Base-by-base conservation (phyloP, 1,284 basidiomycete species). In the Entoloma clypeatum region DNA sequence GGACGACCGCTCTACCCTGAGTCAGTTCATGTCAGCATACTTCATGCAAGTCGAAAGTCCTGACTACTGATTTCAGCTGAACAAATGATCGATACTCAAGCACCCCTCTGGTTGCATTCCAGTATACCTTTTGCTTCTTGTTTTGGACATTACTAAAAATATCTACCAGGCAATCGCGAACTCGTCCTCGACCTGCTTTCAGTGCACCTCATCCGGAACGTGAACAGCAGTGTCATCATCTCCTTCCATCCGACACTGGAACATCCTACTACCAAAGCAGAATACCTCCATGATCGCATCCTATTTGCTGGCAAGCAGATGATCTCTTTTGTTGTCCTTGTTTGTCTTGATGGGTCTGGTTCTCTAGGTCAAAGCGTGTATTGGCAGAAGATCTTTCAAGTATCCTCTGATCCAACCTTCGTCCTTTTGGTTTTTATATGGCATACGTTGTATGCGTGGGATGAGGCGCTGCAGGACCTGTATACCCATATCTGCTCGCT, bases 371-470 rank as follows among this genome's bases (percentile, higher is more conserved):
- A 59, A 32, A 74, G 72, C 34, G 71, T 77, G 13, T 74, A 77
- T 46, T 76, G 75, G 74, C 61, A 64, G 14, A 63, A 65, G 24
- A 67, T 72, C 7, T 72, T 74, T 30, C 28, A 46, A 7, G 55
- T 50, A 2, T 68, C 70, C 0, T 58, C 58, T 3, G 74, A 76
- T 39, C 72, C 74, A 4, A 76, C 74, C 0, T 69, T 74, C 31
- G 47, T 74, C 2, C 57, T 74, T 17, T 44, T 76, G 7, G 63
- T 64, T 13, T 63, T 67, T 39, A 54, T 75, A 24, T 76, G 74
- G 74, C 69, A 75, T 48, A 64, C 71, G 1, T 51, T 76, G 39
- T 77, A 75, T 48, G 62, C 72, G 1, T 76, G 74, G 74, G 75
- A 77, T 41, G 71, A 74, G 47, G 59, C 70, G 4, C 55, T 74